Percentiles rank a stretch among this genome's conserved stretches.
Evolutionary conservation across 805 yeast genomes (phyloP).

Genomic region (Jamesozyma gamospora): DNA sequence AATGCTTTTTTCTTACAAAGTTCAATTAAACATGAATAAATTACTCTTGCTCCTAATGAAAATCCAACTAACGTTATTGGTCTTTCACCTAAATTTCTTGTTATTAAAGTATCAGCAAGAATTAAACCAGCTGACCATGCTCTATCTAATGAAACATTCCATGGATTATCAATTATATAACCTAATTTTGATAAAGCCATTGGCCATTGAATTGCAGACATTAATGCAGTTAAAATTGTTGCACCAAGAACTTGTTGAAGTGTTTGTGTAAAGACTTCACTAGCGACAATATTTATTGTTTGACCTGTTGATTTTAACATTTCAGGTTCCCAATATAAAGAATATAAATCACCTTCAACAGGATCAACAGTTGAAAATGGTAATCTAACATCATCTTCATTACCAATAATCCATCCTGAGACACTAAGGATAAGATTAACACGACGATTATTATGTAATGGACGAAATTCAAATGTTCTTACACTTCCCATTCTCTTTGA

Average conservation of each 20-base stretch:
- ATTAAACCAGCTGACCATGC: slow-evolving; percentile 95
- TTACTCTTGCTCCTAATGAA: slow-evolving; percentile 85
- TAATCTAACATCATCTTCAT: slow-evolving; percentile 86
- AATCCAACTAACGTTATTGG: slow-evolving; percentile 91
- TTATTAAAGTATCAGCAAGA: slow-evolving; percentile 80
- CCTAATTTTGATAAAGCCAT: slow-evolving; percentile 84
- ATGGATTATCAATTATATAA: slow-evolving; percentile 87
- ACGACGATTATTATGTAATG: slow-evolving; percentile 82
- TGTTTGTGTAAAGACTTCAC: slow-evolving; percentile 85
- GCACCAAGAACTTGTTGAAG: slow-evolving; percentile 93
- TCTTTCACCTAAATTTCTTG: slow-evolving; percentile 81
- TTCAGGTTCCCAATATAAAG: slow-evolving; percentile 96
- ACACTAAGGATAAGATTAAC: slow-evolving; percentile 81
- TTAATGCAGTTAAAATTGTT: slow-evolving; percentile 76
- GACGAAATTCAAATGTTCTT: slow-evolving; percentile 85
- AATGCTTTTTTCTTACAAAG: slow-evolving; percentile 75
- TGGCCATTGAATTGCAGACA: slow-evolving; percentile 89
- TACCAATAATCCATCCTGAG: slow-evolving; percentile 96
- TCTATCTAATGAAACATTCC: slow-evolving; percentile 94
- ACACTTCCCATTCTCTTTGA: slow-evolving; percentile 81
- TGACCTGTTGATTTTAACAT: slow-evolving; percentile 94
- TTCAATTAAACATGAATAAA: slow-evolving; percentile 81
- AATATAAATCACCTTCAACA: slow-evolving; percentile 90
- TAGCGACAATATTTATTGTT: slow-evolving; percentile 85
- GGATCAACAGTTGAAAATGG: slow-evolving; percentile 97